These are phyloP conservation scores for Hypoxylon rubiginosum DNA, from an alignment of 2,329 filamentous ascomycete genomes.

Conservation along the genomic window DNA sequence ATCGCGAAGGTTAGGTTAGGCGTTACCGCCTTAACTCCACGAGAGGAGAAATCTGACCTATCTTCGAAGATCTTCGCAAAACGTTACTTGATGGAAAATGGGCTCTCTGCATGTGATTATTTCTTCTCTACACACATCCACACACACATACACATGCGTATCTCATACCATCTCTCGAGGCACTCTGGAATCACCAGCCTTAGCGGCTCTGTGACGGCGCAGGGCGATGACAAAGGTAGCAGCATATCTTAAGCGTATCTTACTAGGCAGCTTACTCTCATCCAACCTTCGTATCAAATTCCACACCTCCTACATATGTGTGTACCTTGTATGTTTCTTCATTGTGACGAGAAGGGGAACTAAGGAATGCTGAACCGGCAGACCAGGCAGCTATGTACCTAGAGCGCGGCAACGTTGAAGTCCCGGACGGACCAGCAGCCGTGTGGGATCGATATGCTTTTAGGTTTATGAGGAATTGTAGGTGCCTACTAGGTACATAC, in stretches of 20 bases:
- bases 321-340: not conserved
- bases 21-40: constrained; percentile 2
- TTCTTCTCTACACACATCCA: not conserved
- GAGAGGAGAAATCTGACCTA: not conserved
- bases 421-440: constrained; percentile 29
- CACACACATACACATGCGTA: not conserved
- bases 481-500: not conserved
- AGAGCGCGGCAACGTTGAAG: constrained; percentile 1
- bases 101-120: not conserved
- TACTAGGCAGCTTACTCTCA: not conserved
- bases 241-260: constrained; percentile 3
- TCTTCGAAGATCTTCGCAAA: constrained; percentile 2
- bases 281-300: not conserved
- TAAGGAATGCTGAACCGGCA: not conserved
- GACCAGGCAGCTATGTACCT: not conserved
- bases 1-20: constrained; percentile 10
- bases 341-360: not conserved
- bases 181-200: not conserved
- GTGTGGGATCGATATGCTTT: constrained; percentile 39
- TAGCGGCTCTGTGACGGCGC: not conserved
- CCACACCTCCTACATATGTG: not conserved
- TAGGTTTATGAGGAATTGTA: constrained; percentile 4
- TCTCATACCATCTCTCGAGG: not conserved
- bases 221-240: not conserved
- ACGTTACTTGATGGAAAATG: constrained; percentile 10